A percentile compares a stretch with the other conserved stretches of the same genome.
Conservation (phyloP, 1,139 yeast species). For the Scheffersomyces cryptocercus region DNA sequence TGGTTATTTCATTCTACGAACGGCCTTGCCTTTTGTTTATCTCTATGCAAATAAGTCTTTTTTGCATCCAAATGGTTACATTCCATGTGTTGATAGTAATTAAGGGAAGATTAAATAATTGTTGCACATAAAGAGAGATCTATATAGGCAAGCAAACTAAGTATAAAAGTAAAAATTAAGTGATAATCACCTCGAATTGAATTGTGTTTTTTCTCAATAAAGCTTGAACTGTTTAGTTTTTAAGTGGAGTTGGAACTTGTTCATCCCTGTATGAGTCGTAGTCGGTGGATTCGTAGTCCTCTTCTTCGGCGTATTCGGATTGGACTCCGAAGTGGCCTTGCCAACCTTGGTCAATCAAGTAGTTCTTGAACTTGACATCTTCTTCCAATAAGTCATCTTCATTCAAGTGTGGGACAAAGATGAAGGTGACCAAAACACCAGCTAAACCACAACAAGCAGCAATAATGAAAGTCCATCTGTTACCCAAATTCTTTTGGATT, state of each 20-base stretch:
- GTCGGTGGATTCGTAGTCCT: constrained; percentile 2
- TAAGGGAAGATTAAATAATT: not conserved
- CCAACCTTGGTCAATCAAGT: constrained; percentile 68
- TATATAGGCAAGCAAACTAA: not conserved
- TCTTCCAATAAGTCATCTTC: constrained; percentile 69
- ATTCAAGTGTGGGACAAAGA: constrained; percentile 66
- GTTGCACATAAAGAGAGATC: not conserved
- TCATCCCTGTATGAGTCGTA: not conserved
- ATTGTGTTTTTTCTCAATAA: not conserved
- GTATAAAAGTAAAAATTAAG: not conserved
- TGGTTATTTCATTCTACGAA: too few species aligned
- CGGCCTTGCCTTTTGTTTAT: too few species aligned
- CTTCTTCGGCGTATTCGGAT: constrained; percentile 18
- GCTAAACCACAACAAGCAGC: constrained; percentile 71
- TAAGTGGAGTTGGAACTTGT: not conserved
- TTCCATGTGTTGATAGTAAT: too few species aligned
- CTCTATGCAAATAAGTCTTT: too few species aligned
- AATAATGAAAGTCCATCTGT: constrained; percentile 46
- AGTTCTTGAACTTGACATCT: constrained; percentile 63
- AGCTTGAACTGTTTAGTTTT: not conserved
- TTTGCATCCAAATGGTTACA: too few species aligned
- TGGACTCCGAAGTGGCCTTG: constrained; percentile 55
- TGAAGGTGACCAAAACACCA: constrained; percentile 61
- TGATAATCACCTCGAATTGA: too few species aligned
- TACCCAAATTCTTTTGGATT: constrained; percentile 32